Conservation (phyloP, 768 basidiomycete genomes). For the Sarcodon sp. region DNA sequence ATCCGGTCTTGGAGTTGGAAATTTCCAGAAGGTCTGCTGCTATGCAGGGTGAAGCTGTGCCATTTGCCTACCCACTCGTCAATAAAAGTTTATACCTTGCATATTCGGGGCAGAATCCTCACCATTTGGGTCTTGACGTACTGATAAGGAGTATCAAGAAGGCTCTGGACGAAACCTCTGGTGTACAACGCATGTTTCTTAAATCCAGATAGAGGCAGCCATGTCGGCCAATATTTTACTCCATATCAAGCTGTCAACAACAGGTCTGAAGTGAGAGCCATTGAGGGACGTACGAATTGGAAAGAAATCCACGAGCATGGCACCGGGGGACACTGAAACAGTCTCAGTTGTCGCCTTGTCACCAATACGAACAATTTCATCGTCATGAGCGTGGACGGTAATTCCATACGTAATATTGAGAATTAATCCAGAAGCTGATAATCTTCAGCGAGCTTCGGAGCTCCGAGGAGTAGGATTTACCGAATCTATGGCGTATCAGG, state of each 20-base stretch:
- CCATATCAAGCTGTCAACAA: not conserved
- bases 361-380: slow-evolving; percentile 11
- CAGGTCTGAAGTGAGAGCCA: not conserved
- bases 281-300: slow-evolving; percentile 8
- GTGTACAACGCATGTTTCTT: slow-evolving; percentile 10
- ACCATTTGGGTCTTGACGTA: slow-evolving; percentile 7
- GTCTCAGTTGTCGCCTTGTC: slow-evolving; percentile 7
- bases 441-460: not conserved
- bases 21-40: not conserved
- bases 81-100: not conserved
- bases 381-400: slow-evolving; percentile 10
- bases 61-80: not conserved
- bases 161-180: slow-evolving; percentile 6
- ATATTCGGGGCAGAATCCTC: not conserved
- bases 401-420: slow-evolving; percentile 19
- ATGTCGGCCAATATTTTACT: slow-evolving; percentile 16
- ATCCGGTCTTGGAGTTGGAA: not conserved
- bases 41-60: not conserved
- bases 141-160: slow-evolving; percentile 11
- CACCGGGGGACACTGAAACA: slow-evolving; percentile 7
- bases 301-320: slow-evolving; percentile 12
- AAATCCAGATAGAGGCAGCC: slow-evolving; percentile 21
- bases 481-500: not conserved
- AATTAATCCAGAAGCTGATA: slow-evolving; percentile 13
- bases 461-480: not conserved